A percentile compares a stretch with the other conserved stretches of the same genome.
Evolutionary conservation across 179 eudicot genomes (phyloP).

Genomic region (Silene noctiflora): DNA sequence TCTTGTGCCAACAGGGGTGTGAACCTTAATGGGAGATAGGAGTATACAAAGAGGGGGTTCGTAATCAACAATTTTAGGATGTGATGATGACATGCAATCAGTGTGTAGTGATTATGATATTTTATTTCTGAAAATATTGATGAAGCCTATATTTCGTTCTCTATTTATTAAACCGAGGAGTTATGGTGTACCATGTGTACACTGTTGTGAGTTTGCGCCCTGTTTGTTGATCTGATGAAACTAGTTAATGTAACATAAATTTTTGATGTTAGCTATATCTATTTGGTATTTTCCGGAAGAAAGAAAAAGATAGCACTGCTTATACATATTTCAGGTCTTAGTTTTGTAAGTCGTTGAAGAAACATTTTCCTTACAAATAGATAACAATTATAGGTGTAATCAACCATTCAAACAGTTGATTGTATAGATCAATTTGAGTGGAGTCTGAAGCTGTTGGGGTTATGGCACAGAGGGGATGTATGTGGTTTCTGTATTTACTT

Average conservation of each 20-base stretch:
- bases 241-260: neutral
- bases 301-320: neutral
- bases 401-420: neutral
- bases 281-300: neutral
- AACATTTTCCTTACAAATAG: neutral
- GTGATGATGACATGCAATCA: neutral
- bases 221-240: constrained; percentile 6
- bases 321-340: neutral
- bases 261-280: constrained; percentile 3
- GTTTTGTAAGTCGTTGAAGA: neutral
- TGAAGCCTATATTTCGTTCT: neutral
- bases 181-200: neutral
- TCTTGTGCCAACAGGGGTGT: neutral
- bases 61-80: neutral
- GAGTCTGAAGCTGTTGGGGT: neutral
- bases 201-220: neutral
- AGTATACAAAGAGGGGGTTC: neutral
- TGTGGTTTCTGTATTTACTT: neutral
- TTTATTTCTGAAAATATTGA: neutral
- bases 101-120: neutral
- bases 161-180: neutral
- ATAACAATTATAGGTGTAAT: neutral
- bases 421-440: neutral
- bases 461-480: neutral
- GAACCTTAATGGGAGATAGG: neutral